Conservation (phyloP, 192 early-diverging fungal species). For the Jimgerdemannia flammicorona region DNA sequence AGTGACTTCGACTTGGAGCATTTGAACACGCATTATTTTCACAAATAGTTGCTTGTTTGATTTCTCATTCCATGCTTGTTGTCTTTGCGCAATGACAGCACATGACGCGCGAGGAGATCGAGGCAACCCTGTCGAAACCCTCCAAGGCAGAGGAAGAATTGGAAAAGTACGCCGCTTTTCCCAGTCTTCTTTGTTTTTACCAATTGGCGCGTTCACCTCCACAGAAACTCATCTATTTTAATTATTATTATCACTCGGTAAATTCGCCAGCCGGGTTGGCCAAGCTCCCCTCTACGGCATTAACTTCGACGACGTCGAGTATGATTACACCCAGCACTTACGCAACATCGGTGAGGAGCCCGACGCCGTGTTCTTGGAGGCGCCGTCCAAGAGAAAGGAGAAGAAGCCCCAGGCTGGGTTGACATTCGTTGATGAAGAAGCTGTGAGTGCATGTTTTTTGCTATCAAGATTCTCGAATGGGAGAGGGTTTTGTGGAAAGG, state of each 20-base stretch:
- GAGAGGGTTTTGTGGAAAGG: neutral
- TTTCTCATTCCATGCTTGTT: too few species aligned
- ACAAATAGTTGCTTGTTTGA: too few species aligned
- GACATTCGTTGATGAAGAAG: constrained; percentile 30
- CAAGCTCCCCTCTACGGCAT: constrained; percentile 87
- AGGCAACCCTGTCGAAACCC: neutral
- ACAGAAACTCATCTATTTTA: constrained; percentile 5
- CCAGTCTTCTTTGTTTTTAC: neutral
- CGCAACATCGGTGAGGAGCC: constrained; percentile 70
- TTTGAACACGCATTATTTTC: neutral
- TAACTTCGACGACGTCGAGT: constrained; percentile 86
- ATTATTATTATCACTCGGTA: neutral
- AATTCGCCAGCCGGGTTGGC: constrained; percentile 40
- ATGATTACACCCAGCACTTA: constrained; percentile 95
- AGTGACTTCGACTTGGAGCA: neutral
- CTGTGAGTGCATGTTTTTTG: constrained; percentile 2
- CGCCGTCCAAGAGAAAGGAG: constrained; percentile 51
- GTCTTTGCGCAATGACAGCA: neutral
- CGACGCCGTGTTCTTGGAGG: constrained; percentile 77
- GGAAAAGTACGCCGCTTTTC: neutral
- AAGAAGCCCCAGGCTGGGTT: constrained; percentile 36
- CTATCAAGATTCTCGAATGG: neutral
- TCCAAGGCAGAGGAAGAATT: neutral
- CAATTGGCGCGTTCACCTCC: too few species aligned
- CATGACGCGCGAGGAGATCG: neutral